Base-by-base conservation (phyloP, 2,329 filamentous ascomycete genomes). In the Cryphonectria naterciae region DNA sequence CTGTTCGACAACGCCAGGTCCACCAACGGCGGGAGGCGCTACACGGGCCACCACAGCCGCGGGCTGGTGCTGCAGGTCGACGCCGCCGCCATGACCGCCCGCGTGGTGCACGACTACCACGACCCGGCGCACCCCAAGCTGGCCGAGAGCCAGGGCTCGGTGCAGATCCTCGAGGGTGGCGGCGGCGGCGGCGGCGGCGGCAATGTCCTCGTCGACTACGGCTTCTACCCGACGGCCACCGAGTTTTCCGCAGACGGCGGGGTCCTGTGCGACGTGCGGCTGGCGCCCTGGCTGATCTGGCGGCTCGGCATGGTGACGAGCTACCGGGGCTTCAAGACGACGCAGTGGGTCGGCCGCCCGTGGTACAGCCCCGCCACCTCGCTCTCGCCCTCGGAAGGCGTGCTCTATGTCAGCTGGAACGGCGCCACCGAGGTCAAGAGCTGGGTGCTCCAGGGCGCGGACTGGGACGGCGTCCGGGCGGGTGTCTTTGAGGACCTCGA, bases 1-100 rank as follows among this genome's bases (percentile, higher is more conserved):
- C 76, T 82, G 66, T 83, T 83, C 70, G 80, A 82, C 75, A 82
- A 83, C 74, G 80, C 81, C 62, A 77, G 73, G 60, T 77, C 80
- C 73, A 71, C 76, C 4, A 80, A 78, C 2, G 75, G 75, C 0
- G 74, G 71, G 32, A 81, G 80, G 69, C 60, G 43, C 11, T 56
- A 66, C 63, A 71, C 75, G 1, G 64, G 69, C 10, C 72, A 77
- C 35, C 81, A 80, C 74, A 74, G 77, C 25, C 75, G 79, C 19
- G 79, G 78, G 4, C 68, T 80, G 17, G 75, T 78, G 28, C 64
- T 80, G n/a, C 70, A 76, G 61, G 76, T 80, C 22, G 76, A 80
- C 72, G 62, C 73, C 41, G 69, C 70, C 15, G 72, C 69, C n/a
- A 77, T 77, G 78, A 79, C 79, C 4, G 78, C 73, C 1, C 71